A percentile compares a stretch with the other conserved stretches of the same genome.
These are phyloP conservation scores for Uncinocarpus reesii DNA, from an alignment of 2,329 filamentous ascomycete genomes.

Conservation along the genomic window DNA sequence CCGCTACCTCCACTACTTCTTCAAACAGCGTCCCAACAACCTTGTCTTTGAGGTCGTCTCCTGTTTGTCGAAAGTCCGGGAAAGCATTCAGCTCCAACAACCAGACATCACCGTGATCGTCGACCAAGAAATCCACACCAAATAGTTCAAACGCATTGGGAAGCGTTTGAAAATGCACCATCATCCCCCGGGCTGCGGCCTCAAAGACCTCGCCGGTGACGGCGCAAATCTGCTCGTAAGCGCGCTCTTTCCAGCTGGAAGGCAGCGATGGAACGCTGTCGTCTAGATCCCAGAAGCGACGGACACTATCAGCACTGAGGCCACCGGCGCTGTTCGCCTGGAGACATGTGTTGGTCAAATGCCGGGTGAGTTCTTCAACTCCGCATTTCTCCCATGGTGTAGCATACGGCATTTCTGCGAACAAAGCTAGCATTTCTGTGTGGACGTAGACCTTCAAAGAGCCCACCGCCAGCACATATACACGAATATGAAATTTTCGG, in stretches of 20 bases:
- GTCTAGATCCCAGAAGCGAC: slow-evolving; percentile 62
- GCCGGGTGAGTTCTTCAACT: slow-evolving; percentile 53
- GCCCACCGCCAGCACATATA: slow-evolving; percentile 76
- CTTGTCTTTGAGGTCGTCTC: slow-evolving; percentile 54
- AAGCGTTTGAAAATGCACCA: slow-evolving; percentile 81
- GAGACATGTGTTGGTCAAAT: slow-evolving; percentile 92
- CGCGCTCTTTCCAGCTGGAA: slow-evolving; percentile 43
- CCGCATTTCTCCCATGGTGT: slow-evolving; percentile 44
- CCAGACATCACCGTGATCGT: slow-evolving; percentile 54
- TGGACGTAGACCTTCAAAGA: slow-evolving; percentile 77
- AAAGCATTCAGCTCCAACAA: slow-evolving; percentile 91
- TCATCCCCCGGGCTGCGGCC: slow-evolving; percentile 72
- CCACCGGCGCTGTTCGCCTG: slow-evolving; percentile 47
- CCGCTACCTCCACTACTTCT: slow-evolving; percentile 57
- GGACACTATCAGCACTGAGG: slow-evolving; percentile 53
- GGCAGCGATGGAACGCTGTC: slow-evolving; percentile 22
- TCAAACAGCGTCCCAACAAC: slow-evolving; percentile 69
- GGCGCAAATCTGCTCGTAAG: slow-evolving; percentile 64
- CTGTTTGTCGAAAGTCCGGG: slow-evolving; percentile 90
- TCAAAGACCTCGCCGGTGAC: slow-evolving; percentile 73
- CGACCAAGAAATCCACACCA: slow-evolving; percentile 82
- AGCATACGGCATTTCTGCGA: slow-evolving; percentile 64
- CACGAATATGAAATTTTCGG: slow-evolving; percentile 89
- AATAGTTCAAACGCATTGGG: slow-evolving; percentile 86
- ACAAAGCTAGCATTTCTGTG: slow-evolving; percentile 82